A percentile compares a stretch with the other conserved stretches of the same genome.
These are phyloP conservation scores for Coniochaeta hoffmannii DNA, from an alignment of 2,329 filamentous ascomycete species.

Conservation along the genomic window DNA sequence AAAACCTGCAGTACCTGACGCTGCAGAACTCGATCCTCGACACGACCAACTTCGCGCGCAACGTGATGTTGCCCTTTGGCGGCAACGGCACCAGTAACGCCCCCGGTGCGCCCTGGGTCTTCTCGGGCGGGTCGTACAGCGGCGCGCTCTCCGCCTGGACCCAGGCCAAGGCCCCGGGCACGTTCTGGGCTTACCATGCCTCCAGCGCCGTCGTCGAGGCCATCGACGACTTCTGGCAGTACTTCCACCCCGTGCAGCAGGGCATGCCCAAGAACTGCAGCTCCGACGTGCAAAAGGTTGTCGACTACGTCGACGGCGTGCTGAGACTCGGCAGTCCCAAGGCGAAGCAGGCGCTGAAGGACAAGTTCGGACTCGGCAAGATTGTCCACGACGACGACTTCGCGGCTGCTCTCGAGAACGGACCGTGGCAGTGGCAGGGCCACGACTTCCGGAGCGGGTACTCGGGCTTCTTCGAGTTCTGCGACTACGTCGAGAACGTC, in stretches of 20 bases:
- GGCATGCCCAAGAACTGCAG: slow-evolving; percentile 51
- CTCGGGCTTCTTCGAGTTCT: slow-evolving; percentile 42
- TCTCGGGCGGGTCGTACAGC: slow-evolving; percentile 47
- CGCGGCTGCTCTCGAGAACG: slow-evolving; percentile 42
- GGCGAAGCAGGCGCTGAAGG: slow-evolving; percentile 37
- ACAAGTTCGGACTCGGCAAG: slow-evolving; percentile 39
- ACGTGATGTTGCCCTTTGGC: slow-evolving; percentile 43
- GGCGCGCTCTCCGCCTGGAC: slow-evolving; percentile 49
- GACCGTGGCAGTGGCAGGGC: slow-evolving; percentile 50
- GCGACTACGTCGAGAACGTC: slow-evolving; percentile 40
- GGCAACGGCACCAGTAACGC: slow-evolving; percentile 34
- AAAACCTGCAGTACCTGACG: slow-evolving; percentile 31
- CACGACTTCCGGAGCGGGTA: slow-evolving; percentile 22
- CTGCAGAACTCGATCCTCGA: slow-evolving; percentile 33
- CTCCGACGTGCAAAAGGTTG: slow-evolving; percentile 40
- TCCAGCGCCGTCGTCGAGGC: slow-evolving; percentile 48
- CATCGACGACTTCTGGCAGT: slow-evolving; percentile 45
- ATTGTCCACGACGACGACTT: slow-evolving; percentile 36
- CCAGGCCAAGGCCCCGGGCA: slow-evolving; percentile 41
- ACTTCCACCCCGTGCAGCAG: slow-evolving; percentile 44
- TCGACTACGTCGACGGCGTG: slow-evolving; percentile 42
- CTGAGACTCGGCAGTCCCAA: slow-evolving; percentile 27
- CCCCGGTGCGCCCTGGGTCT: slow-evolving; percentile 45
- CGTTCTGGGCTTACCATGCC: slow-evolving; percentile 51
- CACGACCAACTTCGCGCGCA: slow-evolving; percentile 30